Base-by-base conservation (phyloP, 2,329 filamentous ascomycete genomes). In the Lasiodiplodia hormozganensis region DNA sequence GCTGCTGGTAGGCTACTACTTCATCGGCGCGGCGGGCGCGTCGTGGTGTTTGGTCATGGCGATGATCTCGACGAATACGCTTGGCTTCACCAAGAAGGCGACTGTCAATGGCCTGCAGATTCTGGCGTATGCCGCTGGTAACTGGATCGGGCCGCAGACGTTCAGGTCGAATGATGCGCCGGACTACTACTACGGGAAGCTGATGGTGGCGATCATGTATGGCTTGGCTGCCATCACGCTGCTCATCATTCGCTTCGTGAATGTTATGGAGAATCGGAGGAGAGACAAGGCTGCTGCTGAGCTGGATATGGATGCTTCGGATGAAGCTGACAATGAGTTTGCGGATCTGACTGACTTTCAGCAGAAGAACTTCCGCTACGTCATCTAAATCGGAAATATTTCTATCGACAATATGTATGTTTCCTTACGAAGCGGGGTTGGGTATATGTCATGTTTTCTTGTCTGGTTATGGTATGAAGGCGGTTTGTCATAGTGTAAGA, bases 101-200 rank as follows among this genome's bases (percentile, higher is more conserved):
- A 67, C 65, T 3, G 40, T 47, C n/a, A 38, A 49, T n/a, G 51
- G 51, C 23, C 23, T 52, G 10, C 40, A 67, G 11, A 34, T 56
- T 25, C 23, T 69, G 38, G 21, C 31, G 3, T 66, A 64, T 10
- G 38, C 57, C 8, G 74, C 81, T 14, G 81, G 80, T 23, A 82
- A 82, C 65, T 81, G 82, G 67, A 81, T 82, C 57, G 77, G 75
- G 0, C 81, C 80, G 0, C 80, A 82, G 66, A 82, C 79, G 0
- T 83, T 83, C 70, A 78, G 79, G 68, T 72, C 75, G 5, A 73
- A 73, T 68, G 87, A 90, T 72, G 57, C 57, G 23, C 57, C 57
- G 1, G 52, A 31, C 8, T 92, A 91, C 71, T 34, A 54, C 25
- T 31, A 34, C 52, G 52, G 25, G 11, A 54, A 54, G 25, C 25